These are phyloP conservation scores for Dactylis glomerata DNA, from an alignment of 176 grass and related monocot genomes.

Conservation along the genomic window DNA sequence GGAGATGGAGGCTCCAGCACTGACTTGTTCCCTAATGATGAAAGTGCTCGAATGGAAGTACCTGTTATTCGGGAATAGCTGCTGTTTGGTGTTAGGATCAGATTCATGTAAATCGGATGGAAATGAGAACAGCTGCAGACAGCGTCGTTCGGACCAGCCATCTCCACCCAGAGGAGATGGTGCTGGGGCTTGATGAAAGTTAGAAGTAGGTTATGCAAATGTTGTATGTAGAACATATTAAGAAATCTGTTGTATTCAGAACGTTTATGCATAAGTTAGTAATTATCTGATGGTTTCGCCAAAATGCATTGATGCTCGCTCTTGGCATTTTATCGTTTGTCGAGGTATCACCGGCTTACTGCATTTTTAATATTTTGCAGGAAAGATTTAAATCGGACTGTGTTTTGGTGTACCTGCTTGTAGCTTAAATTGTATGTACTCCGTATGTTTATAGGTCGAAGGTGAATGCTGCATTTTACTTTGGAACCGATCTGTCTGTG, in stretches of 20 bases:
- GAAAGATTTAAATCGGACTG: too few relatives aligned
- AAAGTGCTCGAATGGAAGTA: background rate
- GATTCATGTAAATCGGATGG: background rate
- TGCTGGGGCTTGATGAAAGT: background rate
- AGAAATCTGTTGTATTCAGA: conserved; percentile 10
- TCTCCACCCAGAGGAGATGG: background rate
- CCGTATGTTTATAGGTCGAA: too few relatives aligned
- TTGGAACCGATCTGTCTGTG: too few relatives aligned
- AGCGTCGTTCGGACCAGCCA: too few relatives aligned
- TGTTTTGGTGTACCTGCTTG: too few relatives aligned
- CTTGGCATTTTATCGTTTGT: background rate
- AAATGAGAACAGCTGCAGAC: too few relatives aligned
- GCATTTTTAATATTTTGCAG: background rate
- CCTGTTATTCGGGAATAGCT: background rate
- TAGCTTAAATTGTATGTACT: too few relatives aligned
- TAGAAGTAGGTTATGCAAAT: conserved; percentile 20
- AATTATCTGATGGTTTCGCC: background rate
- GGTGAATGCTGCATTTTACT: too few relatives aligned
- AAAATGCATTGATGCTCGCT: background rate
- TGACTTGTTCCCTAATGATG: background rate
- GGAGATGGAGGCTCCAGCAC: background rate
- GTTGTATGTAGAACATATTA: conserved; percentile 24
- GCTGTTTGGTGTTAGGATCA: background rate
- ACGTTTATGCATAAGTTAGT: conserved; percentile 1
- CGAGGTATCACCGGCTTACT: background rate